Evolutionary conservation across 331 rosid species (phyloP), one percentile per base, ranked within the genome.

Genomic region (Telfairia occidentalis): DNA sequence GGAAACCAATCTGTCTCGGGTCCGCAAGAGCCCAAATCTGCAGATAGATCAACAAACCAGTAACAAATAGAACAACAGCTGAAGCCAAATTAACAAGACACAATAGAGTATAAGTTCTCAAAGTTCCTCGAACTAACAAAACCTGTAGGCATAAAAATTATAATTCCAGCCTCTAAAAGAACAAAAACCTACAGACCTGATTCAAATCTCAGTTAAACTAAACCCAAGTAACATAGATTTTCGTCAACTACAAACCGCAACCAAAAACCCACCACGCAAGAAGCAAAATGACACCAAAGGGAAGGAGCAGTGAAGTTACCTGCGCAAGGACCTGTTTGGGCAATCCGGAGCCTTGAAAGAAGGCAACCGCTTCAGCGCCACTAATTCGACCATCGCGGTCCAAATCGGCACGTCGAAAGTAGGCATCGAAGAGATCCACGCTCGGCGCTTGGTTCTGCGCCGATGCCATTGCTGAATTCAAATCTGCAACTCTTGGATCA

Each of bases 351-450:
- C 92, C 99, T 78, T 92, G 92, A 89, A 96, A 90, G 89, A 96
- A 96, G 54, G 90, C 77, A 30, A 96, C 99, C 28, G 99, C 97
- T 84, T 96, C 99, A 15, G 76, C 80, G 42, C 97, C 99, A 79
- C 97, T 96, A 76, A 96, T 96, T 54, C 96, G 92, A 83, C 99
- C 97, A 54, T 96, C 99, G 40, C 92, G 87, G 88, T 96, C 99
- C 89, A 90, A 89, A 90, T 96, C 99, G 52, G 99, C 99, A 5
- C 90, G 91, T 38, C 90, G 92, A 60, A 96, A 96, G 82, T 96
- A 96, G 58, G 89, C 91, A 89, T 96, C 99, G 81, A 96, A 96
- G 81, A 92, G 97, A 96, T 96, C 97, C 76, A 83, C 97, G 84
- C 90, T 92, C 81, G 90, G 66, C 75, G 89, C 81, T 32, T 64